Evolutionary conservation across 108 stramenopile genomes (phyloP).

Genomic region (Discostella pseudostelligera): DNA sequence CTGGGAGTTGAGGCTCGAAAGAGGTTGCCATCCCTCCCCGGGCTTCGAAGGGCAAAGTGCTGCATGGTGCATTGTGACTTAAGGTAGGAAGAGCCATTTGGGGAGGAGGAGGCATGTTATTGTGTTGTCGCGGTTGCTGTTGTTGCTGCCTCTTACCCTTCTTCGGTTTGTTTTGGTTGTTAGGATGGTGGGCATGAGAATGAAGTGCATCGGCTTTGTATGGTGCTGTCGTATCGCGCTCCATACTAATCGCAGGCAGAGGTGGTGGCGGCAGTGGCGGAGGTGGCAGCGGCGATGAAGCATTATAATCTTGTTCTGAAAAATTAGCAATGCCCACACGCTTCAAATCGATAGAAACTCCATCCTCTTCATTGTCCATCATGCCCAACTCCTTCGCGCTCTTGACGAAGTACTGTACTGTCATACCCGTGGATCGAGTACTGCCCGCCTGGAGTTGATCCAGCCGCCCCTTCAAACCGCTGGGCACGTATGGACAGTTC

Average conservation of each 20-base stretch:
- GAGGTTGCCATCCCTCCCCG: neutral
- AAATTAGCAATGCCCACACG: slow-evolving; percentile 28
- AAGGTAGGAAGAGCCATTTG: neutral
- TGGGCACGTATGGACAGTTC: slow-evolving; percentile 80
- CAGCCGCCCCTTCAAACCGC: slow-evolving; percentile 59
- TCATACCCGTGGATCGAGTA: slow-evolving; percentile 85
- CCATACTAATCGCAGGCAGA: neutral
- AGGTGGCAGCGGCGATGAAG: neutral
- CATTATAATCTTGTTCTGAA: neutral
- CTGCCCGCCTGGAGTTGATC: slow-evolving; percentile 69
- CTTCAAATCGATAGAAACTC: slow-evolving; percentile 56
- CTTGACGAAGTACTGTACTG: slow-evolving; percentile 87
- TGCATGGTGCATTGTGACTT: neutral
- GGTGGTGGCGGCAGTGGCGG: neutral
- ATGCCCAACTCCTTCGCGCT: slow-evolving; percentile 77
- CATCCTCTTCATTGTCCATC: slow-evolving; percentile 63
- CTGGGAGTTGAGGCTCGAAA: neutral
- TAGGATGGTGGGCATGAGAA: neutral
- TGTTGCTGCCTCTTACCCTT: neutral
- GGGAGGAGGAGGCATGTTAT: neutral
- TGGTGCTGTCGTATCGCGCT: neutral
- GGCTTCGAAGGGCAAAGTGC: neutral
- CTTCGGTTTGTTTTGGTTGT: neutral
- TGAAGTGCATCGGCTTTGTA: neutral
- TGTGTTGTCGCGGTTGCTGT: neutral